These are phyloP conservation scores for Aegilops umbellulata DNA, from an alignment of 176 grass and related monocot genomes.

Conservation along the genomic window DNA sequence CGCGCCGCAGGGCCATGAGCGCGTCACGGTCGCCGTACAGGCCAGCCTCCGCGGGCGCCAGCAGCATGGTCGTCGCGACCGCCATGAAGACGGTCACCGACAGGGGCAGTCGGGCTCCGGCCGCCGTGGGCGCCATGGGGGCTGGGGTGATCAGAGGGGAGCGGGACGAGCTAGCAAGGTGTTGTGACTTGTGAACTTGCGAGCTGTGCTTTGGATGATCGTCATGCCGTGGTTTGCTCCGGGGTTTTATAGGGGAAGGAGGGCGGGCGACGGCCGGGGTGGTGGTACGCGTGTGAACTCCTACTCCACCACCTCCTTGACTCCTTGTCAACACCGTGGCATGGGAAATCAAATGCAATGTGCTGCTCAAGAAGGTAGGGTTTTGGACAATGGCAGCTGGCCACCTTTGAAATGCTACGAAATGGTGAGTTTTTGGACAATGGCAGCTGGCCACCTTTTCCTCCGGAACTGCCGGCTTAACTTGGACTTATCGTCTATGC, in stretches of 20 bases:
- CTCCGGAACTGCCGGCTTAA: neutral
- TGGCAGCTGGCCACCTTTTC: neutral
- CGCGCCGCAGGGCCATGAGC: conserved; percentile 24
- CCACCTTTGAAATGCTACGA: no score
- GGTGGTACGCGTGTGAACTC: neutral
- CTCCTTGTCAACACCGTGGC: neutral
- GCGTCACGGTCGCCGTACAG: conserved; percentile 25
- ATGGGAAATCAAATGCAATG: neutral
- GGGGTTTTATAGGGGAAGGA: neutral
- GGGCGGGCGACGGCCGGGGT: neutral
- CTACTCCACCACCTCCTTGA: neutral
- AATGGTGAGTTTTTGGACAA: no score
- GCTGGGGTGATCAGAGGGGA: no score
- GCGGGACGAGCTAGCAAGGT: neutral
- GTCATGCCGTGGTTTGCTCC: no score
- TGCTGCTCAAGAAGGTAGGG: neutral
- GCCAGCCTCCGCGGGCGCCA: conserved; percentile 6
- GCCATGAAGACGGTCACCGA: neutral
- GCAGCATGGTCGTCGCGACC: neutral
- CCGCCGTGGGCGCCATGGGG: conserved; percentile 25
- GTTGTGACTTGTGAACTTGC: neutral
- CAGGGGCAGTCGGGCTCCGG: neutral
- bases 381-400: neutral
- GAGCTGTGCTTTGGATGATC: no score
- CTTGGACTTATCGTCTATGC: neutral